Evolutionary conservation across 768 basidiomycete species (phyloP).

Genomic region (Scleroderma bovista): DNA sequence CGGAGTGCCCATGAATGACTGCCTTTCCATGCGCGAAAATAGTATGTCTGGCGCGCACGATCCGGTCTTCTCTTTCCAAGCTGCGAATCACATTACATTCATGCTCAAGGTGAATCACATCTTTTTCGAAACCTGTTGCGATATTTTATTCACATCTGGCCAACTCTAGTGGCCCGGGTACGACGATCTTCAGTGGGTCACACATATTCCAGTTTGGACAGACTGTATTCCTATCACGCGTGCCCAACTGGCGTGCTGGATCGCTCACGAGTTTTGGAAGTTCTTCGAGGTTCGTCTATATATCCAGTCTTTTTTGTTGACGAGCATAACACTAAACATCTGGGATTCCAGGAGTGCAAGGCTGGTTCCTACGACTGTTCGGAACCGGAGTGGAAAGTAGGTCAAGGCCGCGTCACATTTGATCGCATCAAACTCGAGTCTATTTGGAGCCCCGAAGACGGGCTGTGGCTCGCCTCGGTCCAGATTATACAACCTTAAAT

Average conservation of each 20-base stretch:
- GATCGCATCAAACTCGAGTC: constrained; percentile 5
- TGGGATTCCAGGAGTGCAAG: background rate
- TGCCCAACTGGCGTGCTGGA: constrained; percentile 3
- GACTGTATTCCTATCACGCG: background rate
- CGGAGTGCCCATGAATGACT: constrained; percentile 3
- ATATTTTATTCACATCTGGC: background rate
- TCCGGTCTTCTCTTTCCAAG: background rate
- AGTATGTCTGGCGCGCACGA: constrained; percentile 2
- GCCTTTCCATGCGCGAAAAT: background rate
- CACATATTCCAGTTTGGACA: background rate
- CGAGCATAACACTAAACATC: background rate
- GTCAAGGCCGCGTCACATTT: background rate
- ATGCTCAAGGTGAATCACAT: constrained; percentile 1
- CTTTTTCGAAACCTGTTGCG: background rate
- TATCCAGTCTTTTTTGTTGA: background rate
- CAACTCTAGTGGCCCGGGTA: constrained; percentile 9
- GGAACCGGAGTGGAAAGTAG: constrained; percentile 3
- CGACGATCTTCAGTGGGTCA: background rate
- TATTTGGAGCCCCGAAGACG: constrained; percentile 5
- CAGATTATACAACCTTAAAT: background rate
- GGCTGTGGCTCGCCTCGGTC: constrained; percentile 4
- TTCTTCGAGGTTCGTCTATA: constrained; percentile 5
- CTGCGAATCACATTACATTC: background rate
- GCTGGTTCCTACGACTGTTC: background rate
- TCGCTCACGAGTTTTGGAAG: constrained; percentile 3